phyloP scores from a whole-genome alignment of 129 eudicot species.

The Escallonia rubra region DNA sequence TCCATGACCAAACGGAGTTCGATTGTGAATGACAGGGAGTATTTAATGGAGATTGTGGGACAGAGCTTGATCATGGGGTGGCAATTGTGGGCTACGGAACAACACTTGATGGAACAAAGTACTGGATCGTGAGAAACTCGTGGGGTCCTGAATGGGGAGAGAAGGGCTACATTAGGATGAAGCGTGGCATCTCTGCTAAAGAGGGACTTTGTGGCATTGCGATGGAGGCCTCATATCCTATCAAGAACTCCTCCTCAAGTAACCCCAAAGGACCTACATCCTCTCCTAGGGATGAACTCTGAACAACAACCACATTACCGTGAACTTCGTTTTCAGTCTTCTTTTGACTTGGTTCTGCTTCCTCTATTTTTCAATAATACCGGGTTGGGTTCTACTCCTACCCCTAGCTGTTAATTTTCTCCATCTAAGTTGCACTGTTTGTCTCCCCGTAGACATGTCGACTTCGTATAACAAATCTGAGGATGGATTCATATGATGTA shows the following conservation, averaged over 20 bases:
- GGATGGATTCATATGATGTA: not conserved
- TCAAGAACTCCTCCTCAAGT: slow-evolving; percentile 52
- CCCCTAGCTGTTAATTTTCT: not conserved
- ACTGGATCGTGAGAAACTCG: slow-evolving; percentile 80
- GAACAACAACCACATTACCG: not conserved
- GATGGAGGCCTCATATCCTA: slow-evolving; percentile 60
- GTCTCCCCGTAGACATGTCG: not conserved
- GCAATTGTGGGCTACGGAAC: slow-evolving; percentile 73
- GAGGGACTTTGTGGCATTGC: slow-evolving; percentile 85
- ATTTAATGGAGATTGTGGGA: slow-evolving; percentile 60
- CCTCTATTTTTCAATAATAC: too few species aligned
- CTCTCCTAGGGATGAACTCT: slow-evolving; percentile 50
- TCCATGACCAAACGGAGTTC: not conserved
- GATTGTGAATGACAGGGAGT: slow-evolving; percentile 44
- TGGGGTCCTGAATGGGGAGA: slow-evolving; percentile 82
- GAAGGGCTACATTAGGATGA: slow-evolving; percentile 64
- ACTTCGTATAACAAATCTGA: not conserved
- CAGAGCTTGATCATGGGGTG: slow-evolving; percentile 67
- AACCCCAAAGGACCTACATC: slow-evolving; percentile 18
- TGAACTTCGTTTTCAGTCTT: not conserved
- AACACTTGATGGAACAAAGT: slow-evolving; percentile 53
- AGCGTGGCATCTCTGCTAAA: slow-evolving; percentile 33
- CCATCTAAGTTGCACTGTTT: not conserved
- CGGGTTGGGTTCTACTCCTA: too few species aligned
- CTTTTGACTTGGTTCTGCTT: not conserved